Evolutionary conservation across 2,329 filamentous ascomycete species (phyloP), one percentile per base, ranked within the genome.

Genomic region (Canariomyces notabilis): DNA sequence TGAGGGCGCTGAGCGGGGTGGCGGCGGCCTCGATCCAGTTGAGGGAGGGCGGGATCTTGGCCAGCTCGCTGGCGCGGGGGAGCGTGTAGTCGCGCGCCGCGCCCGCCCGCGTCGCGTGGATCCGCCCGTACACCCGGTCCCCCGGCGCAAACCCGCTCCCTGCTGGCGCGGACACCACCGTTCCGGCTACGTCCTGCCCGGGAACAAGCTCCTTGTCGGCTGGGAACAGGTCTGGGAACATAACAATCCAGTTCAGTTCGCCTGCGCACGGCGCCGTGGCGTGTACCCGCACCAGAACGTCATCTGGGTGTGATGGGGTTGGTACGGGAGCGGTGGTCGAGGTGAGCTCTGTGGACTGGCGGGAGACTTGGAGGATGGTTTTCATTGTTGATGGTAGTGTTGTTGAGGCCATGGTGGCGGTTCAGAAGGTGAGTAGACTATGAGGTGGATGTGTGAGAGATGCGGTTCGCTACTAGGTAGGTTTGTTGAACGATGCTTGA

Each of bases 1-100:
- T 71, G 20, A 70, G 52, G 12, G 68, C 66, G 45, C 63, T 67
- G 16, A 71, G 56, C 2, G 68, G 68, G 21, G 64, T 59, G 3
- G 66, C 64, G 1, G 67, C 64, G 0, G 67, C 64, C 18, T 68
- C 59, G 2, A 57, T 57, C 59, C 64, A 67, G 23, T 42, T 49
- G n/a, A 71, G 48, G 4, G 50, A 49, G 26, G 52, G 46, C 0
- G 68, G 67, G 34, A 62, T 61, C 6, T 58, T 53, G 0, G 64
- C 65, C 5, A 69, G 57, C 52, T 70, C 64, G 20, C 44, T 46
- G 2, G 53, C 57, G 4, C 57, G 53, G 1, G 60, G 55, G n/a
- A 65, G 54, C 3, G 60, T 57, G 42, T 64, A 64, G 26, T 66
- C 59, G 4, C 61, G 48, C 20, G 57, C 62, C 14, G 58, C 54